A percentile compares a stretch with the other conserved stretches of the same genome.
These are phyloP conservation scores for Aspergillus transmontanensis DNA, from an alignment of 2,329 filamentous ascomycete species.

Conservation along the genomic window DNA sequence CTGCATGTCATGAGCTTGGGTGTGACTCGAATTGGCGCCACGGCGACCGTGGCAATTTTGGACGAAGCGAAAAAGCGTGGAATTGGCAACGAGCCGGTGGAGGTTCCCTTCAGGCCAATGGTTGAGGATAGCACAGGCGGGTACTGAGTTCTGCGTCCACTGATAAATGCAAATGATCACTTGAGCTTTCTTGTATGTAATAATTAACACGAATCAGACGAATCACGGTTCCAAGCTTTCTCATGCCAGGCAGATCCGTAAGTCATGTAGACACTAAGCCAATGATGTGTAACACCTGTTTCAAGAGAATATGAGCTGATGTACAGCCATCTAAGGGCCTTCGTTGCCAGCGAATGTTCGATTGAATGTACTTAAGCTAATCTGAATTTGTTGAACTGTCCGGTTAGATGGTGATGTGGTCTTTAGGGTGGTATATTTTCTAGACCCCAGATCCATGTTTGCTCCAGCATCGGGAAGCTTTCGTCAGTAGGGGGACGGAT, in stretches of 20 bases:
- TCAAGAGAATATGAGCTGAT: not conserved
- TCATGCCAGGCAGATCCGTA: not conserved
- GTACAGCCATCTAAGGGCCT: not conserved
- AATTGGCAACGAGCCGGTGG: constrained; percentile 42
- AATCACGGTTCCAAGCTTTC: not conserved
- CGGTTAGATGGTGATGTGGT: not conserved
- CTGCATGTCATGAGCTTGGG: constrained; percentile 58
- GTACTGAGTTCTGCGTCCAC: constrained; percentile 8
- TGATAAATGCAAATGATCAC: not conserved
- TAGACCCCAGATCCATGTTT: constrained; percentile 28
- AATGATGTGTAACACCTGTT: not conserved
- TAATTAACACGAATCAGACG: not conserved
- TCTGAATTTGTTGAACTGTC: not conserved
- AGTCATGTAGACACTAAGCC: not conserved
- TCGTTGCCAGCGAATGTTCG: not conserved
- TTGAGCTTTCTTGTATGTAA: not conserved
- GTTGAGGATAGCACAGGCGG: constrained; percentile 15
- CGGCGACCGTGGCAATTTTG: constrained; percentile 57
- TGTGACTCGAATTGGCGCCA: constrained; percentile 59
- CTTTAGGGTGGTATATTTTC: constrained; percentile 9
- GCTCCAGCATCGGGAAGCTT: constrained; percentile 19
- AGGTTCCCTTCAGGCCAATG: constrained; percentile 28
- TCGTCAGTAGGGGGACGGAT: constrained; percentile 9
- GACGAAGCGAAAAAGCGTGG: constrained; percentile 57
- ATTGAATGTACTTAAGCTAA: not conserved